Evolutionary conservation across 306 rosid genomes (phyloP).

Genomic region (Glycine tomentella): DNA sequence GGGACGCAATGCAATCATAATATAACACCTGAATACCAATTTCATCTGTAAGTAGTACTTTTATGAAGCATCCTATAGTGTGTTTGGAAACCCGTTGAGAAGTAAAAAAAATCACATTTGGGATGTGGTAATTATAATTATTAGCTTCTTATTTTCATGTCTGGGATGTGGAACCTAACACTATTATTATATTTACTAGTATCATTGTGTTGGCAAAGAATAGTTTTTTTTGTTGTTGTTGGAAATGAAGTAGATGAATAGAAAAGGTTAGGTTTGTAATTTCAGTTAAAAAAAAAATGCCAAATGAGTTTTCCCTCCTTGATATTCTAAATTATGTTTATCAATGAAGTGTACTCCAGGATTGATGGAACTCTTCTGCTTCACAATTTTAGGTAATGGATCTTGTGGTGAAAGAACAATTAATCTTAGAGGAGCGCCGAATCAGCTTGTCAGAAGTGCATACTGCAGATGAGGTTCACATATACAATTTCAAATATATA

Average conservation of each 20-base stretch:
- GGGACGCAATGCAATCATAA: no score
- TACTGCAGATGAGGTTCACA: constrained; percentile 85
- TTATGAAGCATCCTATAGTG: no score
- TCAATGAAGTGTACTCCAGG: constrained; percentile 12
- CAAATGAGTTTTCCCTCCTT: neutral
- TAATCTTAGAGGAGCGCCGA: constrained; percentile 75
- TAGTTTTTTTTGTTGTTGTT: neutral
- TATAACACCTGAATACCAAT: no score
- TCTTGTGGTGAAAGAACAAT: constrained; percentile 70
- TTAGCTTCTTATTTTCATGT: no score
- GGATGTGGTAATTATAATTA: no score
- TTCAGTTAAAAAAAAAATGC: constrained; percentile 5
- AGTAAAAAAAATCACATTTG: no score
- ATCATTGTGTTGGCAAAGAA: no score
- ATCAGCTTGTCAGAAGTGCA: constrained; percentile 86
- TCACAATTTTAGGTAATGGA: constrained; percentile 71
- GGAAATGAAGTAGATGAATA: neutral
- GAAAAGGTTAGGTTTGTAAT: neutral
- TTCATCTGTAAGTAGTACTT: no score
- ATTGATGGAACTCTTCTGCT: constrained; percentile 22
- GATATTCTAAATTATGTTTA: constrained; percentile 4
- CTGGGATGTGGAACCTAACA: no score
- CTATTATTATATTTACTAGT: no score
- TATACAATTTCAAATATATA: constrained; percentile 22
- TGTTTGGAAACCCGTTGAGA: no score